A percentile compares a stretch with the other conserved stretches of the same genome.
Conservation (phyloP, 2,329 filamentous ascomycete genomes). For the Curvularia spicifera region DNA sequence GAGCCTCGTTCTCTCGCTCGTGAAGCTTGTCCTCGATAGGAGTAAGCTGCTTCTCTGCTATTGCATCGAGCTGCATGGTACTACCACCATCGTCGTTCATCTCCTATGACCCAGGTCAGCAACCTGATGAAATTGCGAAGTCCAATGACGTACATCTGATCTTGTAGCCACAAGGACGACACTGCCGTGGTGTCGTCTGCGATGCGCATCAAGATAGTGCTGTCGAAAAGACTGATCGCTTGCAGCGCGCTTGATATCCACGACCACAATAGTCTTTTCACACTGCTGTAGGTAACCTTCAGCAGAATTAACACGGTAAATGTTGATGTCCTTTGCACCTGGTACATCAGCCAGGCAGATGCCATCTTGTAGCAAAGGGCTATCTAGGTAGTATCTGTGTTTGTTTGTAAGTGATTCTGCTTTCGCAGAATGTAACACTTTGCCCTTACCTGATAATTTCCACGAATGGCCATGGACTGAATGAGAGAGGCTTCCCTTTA, state of each 20-base stretch:
- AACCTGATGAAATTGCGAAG: neutral
- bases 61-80: constrained; percentile 6
- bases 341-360: constrained; percentile 26
- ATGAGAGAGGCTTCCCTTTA: constrained; percentile 18
- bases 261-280: constrained; percentile 30
- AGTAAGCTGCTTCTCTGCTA: constrained; percentile 6
- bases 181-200: constrained; percentile 24
- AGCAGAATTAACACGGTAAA: constrained; percentile 15
- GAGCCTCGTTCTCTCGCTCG: neutral
- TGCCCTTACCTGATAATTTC: constrained; percentile 13
- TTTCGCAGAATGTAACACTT: neutral
- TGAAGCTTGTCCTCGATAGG: constrained; percentile 4
- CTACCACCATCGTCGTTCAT: constrained; percentile 12
- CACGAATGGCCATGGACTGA: constrained; percentile 34
- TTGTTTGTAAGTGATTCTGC: neutral
- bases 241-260: constrained; percentile 22
- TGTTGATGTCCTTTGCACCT: constrained; percentile 24
- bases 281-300: constrained; percentile 24
- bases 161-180: constrained; percentile 28
- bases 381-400: constrained; percentile 4
- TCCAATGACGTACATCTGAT: constrained; percentile 20
- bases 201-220: constrained; percentile 22
- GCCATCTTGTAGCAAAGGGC: constrained; percentile 2
- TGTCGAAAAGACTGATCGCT: constrained; percentile 16
- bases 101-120: constrained; percentile 2